Conservation (phyloP, 352 stramenopile species). For the Phytophthora chlamydospora region DNA sequence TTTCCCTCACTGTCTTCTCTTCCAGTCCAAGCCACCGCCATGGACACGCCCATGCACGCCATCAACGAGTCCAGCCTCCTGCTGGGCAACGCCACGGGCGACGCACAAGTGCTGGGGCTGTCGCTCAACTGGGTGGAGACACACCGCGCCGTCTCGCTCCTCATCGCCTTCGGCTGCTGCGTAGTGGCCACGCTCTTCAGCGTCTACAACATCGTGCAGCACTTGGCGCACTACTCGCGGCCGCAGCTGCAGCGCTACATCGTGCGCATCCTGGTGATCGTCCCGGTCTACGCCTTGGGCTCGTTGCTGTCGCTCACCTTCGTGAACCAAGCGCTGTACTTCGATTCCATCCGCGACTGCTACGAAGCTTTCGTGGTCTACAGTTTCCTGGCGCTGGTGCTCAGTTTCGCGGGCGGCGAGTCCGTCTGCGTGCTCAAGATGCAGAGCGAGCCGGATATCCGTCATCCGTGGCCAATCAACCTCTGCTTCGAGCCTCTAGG, state of each 20-base stretch:
- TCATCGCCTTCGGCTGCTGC: constrained; percentile 68
- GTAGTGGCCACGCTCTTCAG: constrained; percentile 63
- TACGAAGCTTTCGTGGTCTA: constrained; percentile 95
- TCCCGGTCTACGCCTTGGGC: constrained; percentile 88
- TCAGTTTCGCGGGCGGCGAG: constrained; percentile 90
- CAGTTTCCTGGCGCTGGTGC: constrained; percentile 90
- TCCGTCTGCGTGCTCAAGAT: constrained; percentile 90
- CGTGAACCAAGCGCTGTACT: constrained; percentile 81
- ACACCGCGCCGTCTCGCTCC: constrained; percentile 52
- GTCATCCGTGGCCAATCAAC: constrained; percentile 80
- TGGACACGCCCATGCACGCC: constrained; percentile 37
- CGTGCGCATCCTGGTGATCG: constrained; percentile 87
- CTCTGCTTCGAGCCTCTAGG: constrained; percentile 79
- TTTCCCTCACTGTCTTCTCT: constrained; percentile 21
- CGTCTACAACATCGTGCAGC: constrained; percentile 87
- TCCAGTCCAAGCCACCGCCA: constrained; percentile 13
- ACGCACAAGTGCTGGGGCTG: constrained; percentile 62
- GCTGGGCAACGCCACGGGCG: constrained; percentile 69
- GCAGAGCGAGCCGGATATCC: constrained; percentile 81
- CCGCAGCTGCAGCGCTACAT: constrained; percentile 89
- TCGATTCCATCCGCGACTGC: constrained; percentile 89
- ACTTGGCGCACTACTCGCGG: constrained; percentile 84
- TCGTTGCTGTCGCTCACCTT: constrained; percentile 85
- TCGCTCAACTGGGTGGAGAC: constrained; percentile 80
- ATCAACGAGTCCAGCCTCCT: constrained; percentile 77